These are phyloP conservation scores for Turnera subulata DNA, from an alignment of 345 rosid genomes.

Conservation along the genomic window DNA sequence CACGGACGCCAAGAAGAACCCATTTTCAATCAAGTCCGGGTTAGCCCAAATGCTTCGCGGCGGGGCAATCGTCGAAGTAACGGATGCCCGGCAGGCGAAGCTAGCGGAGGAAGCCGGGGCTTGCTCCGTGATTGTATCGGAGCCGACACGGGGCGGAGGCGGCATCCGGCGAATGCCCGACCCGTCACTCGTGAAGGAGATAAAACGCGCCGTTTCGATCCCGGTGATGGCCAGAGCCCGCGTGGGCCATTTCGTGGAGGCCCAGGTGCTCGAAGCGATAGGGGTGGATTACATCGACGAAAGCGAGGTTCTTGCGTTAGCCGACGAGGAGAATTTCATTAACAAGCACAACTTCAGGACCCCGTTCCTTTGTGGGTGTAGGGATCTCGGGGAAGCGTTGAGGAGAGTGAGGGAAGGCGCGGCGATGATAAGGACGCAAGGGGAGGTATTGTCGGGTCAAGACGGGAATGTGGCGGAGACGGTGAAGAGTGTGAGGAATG, in stretches of 20 bases:
- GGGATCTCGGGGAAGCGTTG: constrained; percentile 37
- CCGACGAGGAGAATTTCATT: constrained; percentile 37
- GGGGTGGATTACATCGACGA: constrained; percentile 37
- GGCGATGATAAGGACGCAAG: constrained; percentile 43
- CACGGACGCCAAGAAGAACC: constrained; percentile 18
- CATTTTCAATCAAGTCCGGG: constrained; percentile 23
- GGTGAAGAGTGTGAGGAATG: constrained; percentile 42
- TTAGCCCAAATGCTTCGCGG: constrained; percentile 29
- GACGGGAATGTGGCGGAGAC: constrained; percentile 35
- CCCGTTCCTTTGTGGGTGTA: constrained; percentile 49
- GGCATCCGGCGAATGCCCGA: constrained; percentile 20
- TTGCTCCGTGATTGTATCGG: constrained; percentile 19
- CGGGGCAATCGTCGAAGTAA: constrained; percentile 29
- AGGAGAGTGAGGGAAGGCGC: constrained; percentile 54
- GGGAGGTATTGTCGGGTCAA: constrained; percentile 23
- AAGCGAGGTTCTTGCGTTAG: constrained; percentile 28
- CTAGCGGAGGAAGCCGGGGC: constrained; percentile 31
- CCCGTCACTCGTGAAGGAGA: constrained; percentile 22
- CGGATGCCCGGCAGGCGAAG: constrained; percentile 19
- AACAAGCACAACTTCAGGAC: constrained; percentile 45
- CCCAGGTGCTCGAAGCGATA: constrained; percentile 32
- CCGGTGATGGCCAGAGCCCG: constrained; percentile 32
- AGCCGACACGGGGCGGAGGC: not conserved
- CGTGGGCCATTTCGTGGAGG: constrained; percentile 41
- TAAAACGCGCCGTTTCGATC: constrained; percentile 27